Evolutionary conservation across 2,329 filamentous ascomycete species (phyloP), one percentile per base, ranked within the genome.

Genomic region (Colletotrichum falcatum): DNA sequence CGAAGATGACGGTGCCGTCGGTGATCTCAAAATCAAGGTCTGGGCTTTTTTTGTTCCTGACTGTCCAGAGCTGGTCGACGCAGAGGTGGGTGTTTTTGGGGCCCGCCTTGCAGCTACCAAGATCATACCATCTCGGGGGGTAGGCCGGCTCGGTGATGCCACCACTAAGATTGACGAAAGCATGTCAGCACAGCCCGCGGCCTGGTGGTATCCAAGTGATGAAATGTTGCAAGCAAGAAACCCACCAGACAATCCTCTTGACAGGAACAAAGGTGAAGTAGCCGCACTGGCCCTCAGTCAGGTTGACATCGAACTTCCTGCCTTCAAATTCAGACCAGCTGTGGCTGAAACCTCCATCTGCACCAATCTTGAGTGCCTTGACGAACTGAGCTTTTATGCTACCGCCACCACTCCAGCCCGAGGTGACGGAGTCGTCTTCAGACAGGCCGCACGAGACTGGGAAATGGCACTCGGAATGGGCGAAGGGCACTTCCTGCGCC

Each of bases 401-500:
- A 1, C 77, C 78, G 53, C 78, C 79, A 76, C 77, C 77, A 1
- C 74, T 75, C 61, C 77, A 76, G 5, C 78, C 76, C 14, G 59
- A 54, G 8, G 18, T 63, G n/a, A 12, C 80, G 70, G 80, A 77
- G 77, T 46, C 78, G 73, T 61, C 77, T 44, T 74, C 61, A 2
- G 46, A 12, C 77, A 71, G 76, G 73, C 44, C 77, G 77, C 26
- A 78, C 74, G 71, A 75, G 76, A 14, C 78, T 75, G 80, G 79
- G 77, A 3, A 76, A 77, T 72, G 78, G 74, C 64, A 79, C 74
- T 73, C 77, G 75, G 55, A 82, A 78, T 66, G 75, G 77, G 65
- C 78, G 77, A 81, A 70, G 77, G 80, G 80, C 78, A 80, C 46
- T 33, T 82, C 35, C 39, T 81, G 44, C 75, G 65, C 72, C 63